Percentiles rank a stretch among this genome's conserved stretches.
Conservation (phyloP, 176 grass and related monocot genomes). For the Zoysia japonica region DNA sequence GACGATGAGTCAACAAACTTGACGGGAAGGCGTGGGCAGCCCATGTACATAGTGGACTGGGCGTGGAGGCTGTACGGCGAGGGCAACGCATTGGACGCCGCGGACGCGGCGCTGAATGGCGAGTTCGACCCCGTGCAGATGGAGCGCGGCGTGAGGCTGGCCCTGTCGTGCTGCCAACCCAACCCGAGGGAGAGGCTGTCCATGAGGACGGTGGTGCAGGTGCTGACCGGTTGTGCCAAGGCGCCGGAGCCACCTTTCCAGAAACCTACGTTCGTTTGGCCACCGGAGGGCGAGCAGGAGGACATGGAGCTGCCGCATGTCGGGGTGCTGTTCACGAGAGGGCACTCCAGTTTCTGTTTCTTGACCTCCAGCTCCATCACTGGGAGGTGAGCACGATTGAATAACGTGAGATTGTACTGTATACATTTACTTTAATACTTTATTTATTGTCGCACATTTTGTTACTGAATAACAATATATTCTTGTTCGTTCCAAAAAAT, state of each 20-base stretch:
- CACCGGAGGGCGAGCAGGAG: neutral
- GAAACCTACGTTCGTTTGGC: constrained; percentile 28
- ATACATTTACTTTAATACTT: neutral
- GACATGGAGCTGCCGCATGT: constrained; percentile 1
- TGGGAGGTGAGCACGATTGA: neutral
- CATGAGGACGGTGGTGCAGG: constrained; percentile 54
- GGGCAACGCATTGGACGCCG: neutral
- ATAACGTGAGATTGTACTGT: neutral
- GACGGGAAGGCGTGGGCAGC: neutral
- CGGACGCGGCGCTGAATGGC: neutral
- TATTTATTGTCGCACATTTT: no score
- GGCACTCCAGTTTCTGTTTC: constrained; percentile 2
- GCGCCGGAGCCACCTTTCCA: constrained; percentile 37
- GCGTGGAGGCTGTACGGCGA: constrained; percentile 22
- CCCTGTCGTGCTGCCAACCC: constrained; percentile 61
- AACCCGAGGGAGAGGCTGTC: constrained; percentile 50
- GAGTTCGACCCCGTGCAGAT: constrained; percentile 17
- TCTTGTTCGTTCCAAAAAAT: no score
- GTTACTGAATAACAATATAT: no score
- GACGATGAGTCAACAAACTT: no score
- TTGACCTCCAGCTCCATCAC: constrained; percentile 12
- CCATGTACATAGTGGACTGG: constrained; percentile 29
- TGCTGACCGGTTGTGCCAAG: constrained; percentile 29
- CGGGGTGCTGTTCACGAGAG: constrained; percentile 26
- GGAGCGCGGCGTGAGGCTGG: constrained; percentile 47